Base-by-base conservation (phyloP, 1,139 yeast species). In the Pichia sp. region DNA sequence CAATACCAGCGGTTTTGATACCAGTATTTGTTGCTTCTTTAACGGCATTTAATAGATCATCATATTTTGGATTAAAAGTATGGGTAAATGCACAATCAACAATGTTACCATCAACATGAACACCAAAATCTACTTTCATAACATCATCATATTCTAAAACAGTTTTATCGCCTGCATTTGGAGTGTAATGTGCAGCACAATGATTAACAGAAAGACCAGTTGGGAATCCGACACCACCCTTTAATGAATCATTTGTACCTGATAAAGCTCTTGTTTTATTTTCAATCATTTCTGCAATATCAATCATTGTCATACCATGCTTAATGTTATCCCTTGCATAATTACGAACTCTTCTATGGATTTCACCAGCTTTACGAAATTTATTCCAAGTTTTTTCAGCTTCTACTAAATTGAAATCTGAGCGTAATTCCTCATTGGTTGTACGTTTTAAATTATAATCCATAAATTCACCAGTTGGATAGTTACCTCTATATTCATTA, bases 131-230 rank as follows among this genome's bases (percentile, higher is more conserved):
- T 39, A 93, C 95, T 73, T 95, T 95, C 90, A 93, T 83, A 48
- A 93, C 96, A 70, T 93, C 99, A 58, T 87, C 95, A 62, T 88
- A 81, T 54, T 78, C 75, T 60, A 93, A 74, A 1, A 86, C 86
- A 11, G 87, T 78, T 62, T 83, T 88, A 69, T 95, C 99, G 22
- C 96, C 96, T 19, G 95, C 84, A 70, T 93, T 93, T 22, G 99
- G 99, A 0, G 98, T 91, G 70, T 90, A 93, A 69, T 95, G 99
- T 0, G 99, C 99, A 33, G 99, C 99, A 62, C 90, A 86, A 66
- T 91, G 88, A 70, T 93, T 95, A 58, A 91, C 72, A 0, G 96
- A 88, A 49, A 95, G 78, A 52, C 99, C 99, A 13, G 98, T 90
- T 45, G 99, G 99, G 76, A 93, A 93, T 3, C 98, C 99, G 63